phyloP scores from a whole-genome alignment of 805 yeast genomes.

The Martiniozyma abietophila region DNA sequence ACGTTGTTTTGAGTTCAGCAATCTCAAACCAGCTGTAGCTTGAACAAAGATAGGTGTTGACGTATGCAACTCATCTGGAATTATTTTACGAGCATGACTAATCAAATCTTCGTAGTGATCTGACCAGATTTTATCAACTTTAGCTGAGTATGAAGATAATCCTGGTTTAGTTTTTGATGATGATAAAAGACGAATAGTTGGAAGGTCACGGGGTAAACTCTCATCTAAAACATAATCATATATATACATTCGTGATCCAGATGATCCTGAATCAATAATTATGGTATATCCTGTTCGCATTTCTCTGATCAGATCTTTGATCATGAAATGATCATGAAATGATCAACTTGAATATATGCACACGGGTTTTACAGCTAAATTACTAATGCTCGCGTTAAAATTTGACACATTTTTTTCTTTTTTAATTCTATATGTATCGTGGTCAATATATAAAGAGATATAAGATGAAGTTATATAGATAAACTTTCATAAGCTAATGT shows the following conservation, averaged over 20 bases:
- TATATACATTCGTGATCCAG: slow-evolving; percentile 83
- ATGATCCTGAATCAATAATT: slow-evolving; percentile 91
- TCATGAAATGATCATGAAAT: too few species aligned
- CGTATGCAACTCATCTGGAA: slow-evolving; percentile 51
- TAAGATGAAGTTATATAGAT: too few species aligned
- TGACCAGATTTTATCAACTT: slow-evolving; percentile 52
- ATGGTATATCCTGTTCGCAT: slow-evolving; percentile 54
- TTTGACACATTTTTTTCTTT: too few species aligned
- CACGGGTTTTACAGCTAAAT: too few species aligned
- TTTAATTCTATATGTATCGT: too few species aligned
- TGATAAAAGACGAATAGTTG: slow-evolving; percentile 44
- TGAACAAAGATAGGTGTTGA: slow-evolving; percentile 83
- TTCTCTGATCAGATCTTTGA: too few species aligned
- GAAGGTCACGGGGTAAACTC: slow-evolving; percentile 11
- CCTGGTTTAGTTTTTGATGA: slow-evolving; percentile 73
- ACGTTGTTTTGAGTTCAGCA: slow-evolving; percentile 49
- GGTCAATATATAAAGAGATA: too few species aligned
- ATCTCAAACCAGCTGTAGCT: slow-evolving; percentile 96
- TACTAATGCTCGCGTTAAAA: too few species aligned
- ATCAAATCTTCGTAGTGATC: slow-evolving; percentile 61
- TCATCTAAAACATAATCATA: slow-evolving; percentile 57
- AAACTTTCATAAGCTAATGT: too few species aligned
- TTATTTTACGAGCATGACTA: slow-evolving; percentile 55
- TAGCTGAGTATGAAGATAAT: slow-evolving; percentile 55
- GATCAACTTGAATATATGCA: too few species aligned